These are phyloP conservation scores for Aspergillus hancockii DNA, from an alignment of 495 filamentous ascomycete species.

Conservation along the genomic window DNA sequence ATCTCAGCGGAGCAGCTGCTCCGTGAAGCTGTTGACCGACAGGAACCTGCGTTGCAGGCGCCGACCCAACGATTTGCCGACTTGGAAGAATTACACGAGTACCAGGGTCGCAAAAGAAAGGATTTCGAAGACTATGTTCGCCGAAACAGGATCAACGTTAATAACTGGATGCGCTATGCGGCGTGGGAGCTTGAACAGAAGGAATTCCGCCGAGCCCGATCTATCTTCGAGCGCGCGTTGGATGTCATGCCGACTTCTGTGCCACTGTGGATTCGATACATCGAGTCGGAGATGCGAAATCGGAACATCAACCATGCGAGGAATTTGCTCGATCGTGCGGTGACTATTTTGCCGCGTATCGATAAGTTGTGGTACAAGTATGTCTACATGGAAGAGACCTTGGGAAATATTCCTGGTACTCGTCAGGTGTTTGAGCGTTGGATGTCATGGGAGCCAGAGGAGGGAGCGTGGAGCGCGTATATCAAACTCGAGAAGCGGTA, in stretches of 20 bases:
- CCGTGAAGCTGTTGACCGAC: slow-evolving; percentile 95
- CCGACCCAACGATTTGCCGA: slow-evolving; percentile 95
- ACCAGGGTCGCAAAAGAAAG: slow-evolving; percentile 90
- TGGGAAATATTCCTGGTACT: slow-evolving; percentile 89
- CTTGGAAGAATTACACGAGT: slow-evolving; percentile 97
- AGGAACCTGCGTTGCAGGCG: slow-evolving; percentile 83
- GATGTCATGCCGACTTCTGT: slow-evolving; percentile 88
- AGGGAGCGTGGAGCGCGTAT: slow-evolving; percentile 92
- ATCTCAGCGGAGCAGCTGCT: slow-evolving; percentile 97
- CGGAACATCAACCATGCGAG: slow-evolving; percentile 97
- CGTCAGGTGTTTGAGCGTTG: slow-evolving; percentile 95
- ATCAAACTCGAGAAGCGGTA: slow-evolving; percentile 97
- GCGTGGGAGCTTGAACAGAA: slow-evolving; percentile 98
- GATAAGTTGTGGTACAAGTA: slow-evolving; percentile 99
- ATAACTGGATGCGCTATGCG: slow-evolving; percentile 98
- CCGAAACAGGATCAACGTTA: slow-evolving; percentile 92
- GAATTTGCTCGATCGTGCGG: slow-evolving; percentile 91
- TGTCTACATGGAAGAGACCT: slow-evolving; percentile 97
- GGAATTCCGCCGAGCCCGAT: slow-evolving; percentile 93
- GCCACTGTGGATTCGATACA: slow-evolving; percentile 82
- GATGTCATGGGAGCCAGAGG: slow-evolving; percentile 98
- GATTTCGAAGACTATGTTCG: slow-evolving; percentile 98
- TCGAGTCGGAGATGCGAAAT: slow-evolving; percentile 95
- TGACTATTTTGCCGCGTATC: slow-evolving; percentile 88
- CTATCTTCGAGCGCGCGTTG: slow-evolving; percentile 92